Conservation (phyloP, 148 eudicot genomes). For the Camellia sinensis region DNA sequence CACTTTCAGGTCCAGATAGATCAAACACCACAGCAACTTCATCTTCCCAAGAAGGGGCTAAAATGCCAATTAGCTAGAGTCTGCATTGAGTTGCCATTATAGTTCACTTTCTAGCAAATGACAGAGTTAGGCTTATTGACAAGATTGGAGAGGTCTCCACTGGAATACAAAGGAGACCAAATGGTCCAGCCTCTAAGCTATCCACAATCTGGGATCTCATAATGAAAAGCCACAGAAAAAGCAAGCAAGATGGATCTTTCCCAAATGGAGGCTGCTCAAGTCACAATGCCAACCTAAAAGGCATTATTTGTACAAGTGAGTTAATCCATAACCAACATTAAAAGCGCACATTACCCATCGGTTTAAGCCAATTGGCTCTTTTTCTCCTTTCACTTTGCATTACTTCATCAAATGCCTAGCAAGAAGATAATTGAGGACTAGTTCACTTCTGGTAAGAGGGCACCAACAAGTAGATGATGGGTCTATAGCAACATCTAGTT, state of each 20-base stretch:
- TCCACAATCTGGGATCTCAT: no score
- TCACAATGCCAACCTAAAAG: neutral
- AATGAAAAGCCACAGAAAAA: no score
- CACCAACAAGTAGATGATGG: neutral
- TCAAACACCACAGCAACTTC: neutral
- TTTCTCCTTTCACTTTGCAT: neutral
- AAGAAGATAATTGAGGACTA: neutral
- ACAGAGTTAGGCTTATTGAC: neutral
- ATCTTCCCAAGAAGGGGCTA: neutral
- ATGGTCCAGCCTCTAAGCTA: neutral
- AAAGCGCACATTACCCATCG: neutral
- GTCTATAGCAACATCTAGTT: neutral
- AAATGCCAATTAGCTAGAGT: neutral
- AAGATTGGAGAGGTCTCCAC: neutral
- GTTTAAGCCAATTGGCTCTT: neutral
- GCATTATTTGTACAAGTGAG: no score
- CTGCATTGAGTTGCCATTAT: neutral
- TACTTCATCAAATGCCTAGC: neutral
- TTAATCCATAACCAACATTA: neutral
- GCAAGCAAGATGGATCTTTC: neutral
- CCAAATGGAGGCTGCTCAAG: neutral
- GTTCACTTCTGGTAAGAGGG: neutral
- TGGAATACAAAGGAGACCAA: neutral
- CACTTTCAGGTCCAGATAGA: neutral
- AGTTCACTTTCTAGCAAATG: neutral